Evolutionary conservation across 768 basidiomycete genomes (phyloP), one percentile per base, ranked within the genome.

Genomic region (Kwoniella europaea): DNA sequence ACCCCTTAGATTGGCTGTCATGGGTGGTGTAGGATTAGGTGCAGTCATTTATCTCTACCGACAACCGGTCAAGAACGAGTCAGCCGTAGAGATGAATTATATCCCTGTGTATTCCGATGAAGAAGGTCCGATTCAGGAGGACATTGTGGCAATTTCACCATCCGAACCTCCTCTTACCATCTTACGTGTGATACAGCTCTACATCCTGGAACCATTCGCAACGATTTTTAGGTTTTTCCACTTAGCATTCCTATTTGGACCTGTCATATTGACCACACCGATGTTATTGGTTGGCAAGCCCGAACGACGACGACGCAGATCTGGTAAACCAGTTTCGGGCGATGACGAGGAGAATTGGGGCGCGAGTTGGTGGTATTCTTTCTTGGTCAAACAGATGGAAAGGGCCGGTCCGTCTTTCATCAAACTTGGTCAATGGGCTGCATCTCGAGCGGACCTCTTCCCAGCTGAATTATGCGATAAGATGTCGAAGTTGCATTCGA

Each of bases 361-460:
- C 46, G 94, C 93, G 0, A 87, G 94, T 3, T 97, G 94, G 96
- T 99, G 97, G 97, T 98, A 98, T 81, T 88, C 87, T n/a, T 87
- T 93, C 63, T 85, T 99, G 16, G 93, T 94, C 7, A 85, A 84
- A 55, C 91, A 90, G 82, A 98, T 99, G 97, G 90, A 95, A 84
- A 86, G 89, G 5, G 96, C 96, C 10, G 97, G 97, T 1, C 97
- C 97, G 16, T 96, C 95, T 0, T 98, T 98, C 83, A 92, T 92
- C 83, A 99, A 99, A 94, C 88, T 99, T 66, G 92, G 94, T 4
- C 97, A 99, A 88, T 99, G 97, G 97, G 97, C 97, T 7, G 97
- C 91, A 15, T 94, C 95, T 16, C 89, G 97, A 44, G 91, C 91
- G 52, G 97, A 99, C 83, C 86, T 99, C 2, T 98, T 99, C 84